Conservation (phyloP, 495 filamentous ascomycete species). For the Ramalina peruviana region DNA sequence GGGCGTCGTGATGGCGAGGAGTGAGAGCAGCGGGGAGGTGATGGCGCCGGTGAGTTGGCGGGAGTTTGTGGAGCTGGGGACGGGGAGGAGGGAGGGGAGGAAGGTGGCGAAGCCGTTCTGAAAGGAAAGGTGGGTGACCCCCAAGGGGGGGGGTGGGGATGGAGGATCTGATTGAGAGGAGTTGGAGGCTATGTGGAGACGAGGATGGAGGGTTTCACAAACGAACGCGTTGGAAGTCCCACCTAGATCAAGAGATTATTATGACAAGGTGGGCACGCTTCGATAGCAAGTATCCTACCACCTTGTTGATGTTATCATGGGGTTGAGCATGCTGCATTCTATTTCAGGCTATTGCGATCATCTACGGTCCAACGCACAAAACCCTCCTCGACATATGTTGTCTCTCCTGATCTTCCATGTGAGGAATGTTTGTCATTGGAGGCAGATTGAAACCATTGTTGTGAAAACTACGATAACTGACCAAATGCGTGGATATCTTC, state of each 20-base stretch:
- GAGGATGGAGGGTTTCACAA: too few species aligned
- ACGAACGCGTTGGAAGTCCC: neutral
- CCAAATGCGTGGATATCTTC: constrained; percentile 17
- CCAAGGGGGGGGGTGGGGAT: neutral
- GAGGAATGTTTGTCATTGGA: constrained; percentile 39
- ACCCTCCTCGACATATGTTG: constrained; percentile 39
- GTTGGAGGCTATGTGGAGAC: too few species aligned
- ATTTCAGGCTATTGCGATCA: neutral
- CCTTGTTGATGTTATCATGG: neutral
- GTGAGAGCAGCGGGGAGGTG: constrained; percentile 63
- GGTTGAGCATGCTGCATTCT: neutral
- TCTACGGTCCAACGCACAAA: constrained; percentile 1
- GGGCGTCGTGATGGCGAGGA: constrained; percentile 87
- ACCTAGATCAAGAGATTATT: neutral
- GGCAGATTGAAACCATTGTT: constrained; percentile 25
- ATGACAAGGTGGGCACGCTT: neutral
- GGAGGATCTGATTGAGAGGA: neutral
- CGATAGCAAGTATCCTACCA: neutral
- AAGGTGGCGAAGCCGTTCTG: constrained; percentile 92
- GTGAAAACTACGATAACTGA: constrained; percentile 12
- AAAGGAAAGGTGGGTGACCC: constrained; percentile 22
- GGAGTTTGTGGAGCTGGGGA: constrained; percentile 74
- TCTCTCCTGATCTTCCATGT: constrained; percentile 30
- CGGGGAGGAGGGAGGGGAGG: constrained; percentile 62
- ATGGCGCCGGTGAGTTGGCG: constrained; percentile 92